Conservation (phyloP, 2,329 filamentous ascomycete genomes). For the Cladosporium sphaerospermum region DNA sequence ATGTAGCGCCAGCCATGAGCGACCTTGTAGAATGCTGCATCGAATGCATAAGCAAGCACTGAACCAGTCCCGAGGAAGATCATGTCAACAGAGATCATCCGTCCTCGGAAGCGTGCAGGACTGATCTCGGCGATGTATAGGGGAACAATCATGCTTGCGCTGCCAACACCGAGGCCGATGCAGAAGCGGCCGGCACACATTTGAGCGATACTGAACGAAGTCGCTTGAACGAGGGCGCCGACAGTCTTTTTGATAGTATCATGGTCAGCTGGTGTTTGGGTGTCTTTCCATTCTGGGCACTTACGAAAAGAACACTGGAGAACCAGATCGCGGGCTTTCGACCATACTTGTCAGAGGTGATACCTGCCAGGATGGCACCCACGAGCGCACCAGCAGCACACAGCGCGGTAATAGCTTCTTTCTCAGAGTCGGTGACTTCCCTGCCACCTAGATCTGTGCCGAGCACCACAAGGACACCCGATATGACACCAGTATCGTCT, state of each 20-base stretch:
- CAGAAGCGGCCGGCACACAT: slow-evolving; percentile 45
- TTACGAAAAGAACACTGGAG: slow-evolving; percentile 29
- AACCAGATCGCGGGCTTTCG: slow-evolving; percentile 37
- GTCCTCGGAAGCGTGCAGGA: slow-evolving; percentile 53
- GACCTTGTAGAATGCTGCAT: slow-evolving; percentile 32
- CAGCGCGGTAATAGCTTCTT: slow-evolving; percentile 35
- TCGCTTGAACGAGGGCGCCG: slow-evolving; percentile 26
- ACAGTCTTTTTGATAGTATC: slow-evolving; percentile 24
- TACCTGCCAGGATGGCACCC: slow-evolving; percentile 32
- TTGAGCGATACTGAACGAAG: slow-evolving; percentile 32
- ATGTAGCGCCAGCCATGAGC: slow-evolving; percentile 28
- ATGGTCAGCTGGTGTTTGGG: too few relatives aligned
- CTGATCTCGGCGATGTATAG: slow-evolving; percentile 56
- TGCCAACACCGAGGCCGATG: slow-evolving; percentile 47
- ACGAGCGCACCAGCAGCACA: slow-evolving; percentile 34
- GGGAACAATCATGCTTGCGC: slow-evolving; percentile 48
- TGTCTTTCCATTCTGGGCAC: too few relatives aligned
- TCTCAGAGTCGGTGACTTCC: slow-evolving; percentile 28
- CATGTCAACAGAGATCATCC: slow-evolving; percentile 16
- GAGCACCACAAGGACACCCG: slow-evolving; percentile 33
- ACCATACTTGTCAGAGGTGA: slow-evolving; percentile 32
- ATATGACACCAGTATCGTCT: slow-evolving; percentile 35
- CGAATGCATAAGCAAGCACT: slow-evolving; percentile 31
- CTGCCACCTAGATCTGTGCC: slow-evolving; percentile 29
- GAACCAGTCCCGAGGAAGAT: slow-evolving; percentile 27